Base-by-base conservation (phyloP, 2,329 filamentous ascomycete genomes). In the Lachnellula willkommii region DNA sequence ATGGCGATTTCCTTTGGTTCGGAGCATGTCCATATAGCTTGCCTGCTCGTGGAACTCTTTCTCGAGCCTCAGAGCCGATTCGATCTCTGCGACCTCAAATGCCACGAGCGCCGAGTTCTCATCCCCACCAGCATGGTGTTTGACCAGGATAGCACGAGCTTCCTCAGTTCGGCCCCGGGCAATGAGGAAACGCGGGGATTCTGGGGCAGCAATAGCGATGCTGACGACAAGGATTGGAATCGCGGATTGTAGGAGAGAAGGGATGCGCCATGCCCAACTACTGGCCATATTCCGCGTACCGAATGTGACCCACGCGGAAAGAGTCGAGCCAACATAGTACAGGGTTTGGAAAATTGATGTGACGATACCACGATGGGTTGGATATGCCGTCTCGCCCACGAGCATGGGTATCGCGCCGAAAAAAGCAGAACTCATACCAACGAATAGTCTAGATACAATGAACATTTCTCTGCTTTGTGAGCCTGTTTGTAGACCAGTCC, bases 131-230 rank as follows among this genome's bases (percentile, higher is more conserved):
- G 75, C 78, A 59, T 82, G 79, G 53, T 78, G 77, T 28, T 80
- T 74, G 15, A 74, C 73, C 3, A 84, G 75, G 2, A 82, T 71
- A 1, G 68, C 67, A 1, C 77, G 70, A 5, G 80, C 80, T 52
- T 82, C 76, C 1, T 81, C 74, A 50, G 76, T 72, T 17, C 76
- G 72, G 43, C 77, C 78, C 42, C 76, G 76, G 6, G 70, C 66
- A 11, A 75, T 72, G 55, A 68, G 77, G 75, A 58, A 84, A 52
- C 80, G 74, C 0, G 81, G 82, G 2, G 75, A 79, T 65, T 85
- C 82, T 2, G 81, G 81, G 4, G 81, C 66, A 24, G 71, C 65
- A 46, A 68, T 36, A n/a, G 56, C 8, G 1, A 35, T 40, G 4
- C 32, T 8, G 15, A 60, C n/a, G 4, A 17, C 4, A 48, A 96